Evolutionary conservation across 2,329 filamentous ascomycete species (phyloP), one percentile per base, ranked within the genome.

Genomic region (Calonectria ilicicola): DNA sequence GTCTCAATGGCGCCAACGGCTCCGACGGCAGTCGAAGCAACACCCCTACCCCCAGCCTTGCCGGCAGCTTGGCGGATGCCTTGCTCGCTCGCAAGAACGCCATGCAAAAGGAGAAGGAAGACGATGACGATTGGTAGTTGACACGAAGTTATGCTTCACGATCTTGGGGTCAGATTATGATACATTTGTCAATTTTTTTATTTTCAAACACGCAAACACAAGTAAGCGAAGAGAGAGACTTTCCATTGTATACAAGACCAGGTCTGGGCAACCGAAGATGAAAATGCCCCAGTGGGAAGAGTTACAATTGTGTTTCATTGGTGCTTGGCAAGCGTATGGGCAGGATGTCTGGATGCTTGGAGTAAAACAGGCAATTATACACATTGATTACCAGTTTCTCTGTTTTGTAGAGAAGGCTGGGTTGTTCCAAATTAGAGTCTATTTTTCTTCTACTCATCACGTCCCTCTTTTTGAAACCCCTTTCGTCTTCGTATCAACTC

Each of bases 51-150:
- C 90, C 92, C 17, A 94, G 92, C 81, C 82, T 95, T 73, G 92
- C 91, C 4, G 93, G 93, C 62, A 94, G 93, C 56, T 84, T 97
- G 77, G 94, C 94, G 2, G 94, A 96, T 81, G 94, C 94, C n/a
- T 85, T 97, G 78, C 86, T 94, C 78, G 93, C 93, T 51, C 88
- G 94, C 78, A 93, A 96, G 86, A 92, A 91, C 75, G 93, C 93
- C 7, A 95, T 95, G 92, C 91, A 92, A 79, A 91, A 89, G 79
- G 91, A 91, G 83, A 87, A 90, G 69, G 90, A 92, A 23, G 91
- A 93, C 21, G 92, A 94, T 58, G 92, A 93, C 75, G 91, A 94
- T 80, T 94, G 92, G 92, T 94, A 82, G 79, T 78, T 72, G 69
- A 76, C 65, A 76, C 72, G 78, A 80, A 64, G 70, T 75, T 72